Evolutionary conservation across 163 green algal species (phyloP).

Genomic region (Scenedesmus sp.): DNA sequence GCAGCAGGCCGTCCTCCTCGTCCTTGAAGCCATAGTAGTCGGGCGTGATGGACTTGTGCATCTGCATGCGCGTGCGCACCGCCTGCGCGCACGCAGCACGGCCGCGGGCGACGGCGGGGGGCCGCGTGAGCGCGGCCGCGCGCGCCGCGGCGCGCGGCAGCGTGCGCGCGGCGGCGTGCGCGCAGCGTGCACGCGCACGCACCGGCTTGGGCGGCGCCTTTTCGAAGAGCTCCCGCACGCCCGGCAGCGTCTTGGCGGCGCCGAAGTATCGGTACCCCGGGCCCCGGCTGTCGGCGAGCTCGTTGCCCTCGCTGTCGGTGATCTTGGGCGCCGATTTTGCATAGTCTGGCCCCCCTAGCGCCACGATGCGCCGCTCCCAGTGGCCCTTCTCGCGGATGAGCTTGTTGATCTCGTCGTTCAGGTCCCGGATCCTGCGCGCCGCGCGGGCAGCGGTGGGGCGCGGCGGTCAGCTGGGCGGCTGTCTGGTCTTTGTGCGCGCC

Average conservation of each 20-base stretch:
- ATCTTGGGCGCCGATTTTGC: conserved; percentile 80
- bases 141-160: neutral
- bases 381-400: conserved; percentile 98
- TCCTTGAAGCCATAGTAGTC: conserved; percentile 99
- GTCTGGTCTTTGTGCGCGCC: neutral
- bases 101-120: too few species aligned
- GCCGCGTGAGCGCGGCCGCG: neutral
- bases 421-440: conserved; percentile 85
- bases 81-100: too few species aligned
- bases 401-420: conserved; percentile 99
- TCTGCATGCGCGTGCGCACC: conserved; percentile 81
- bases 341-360: conserved; percentile 97
- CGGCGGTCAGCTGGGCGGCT: neutral
- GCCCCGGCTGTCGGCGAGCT: conserved; percentile 41
- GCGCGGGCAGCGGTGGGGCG: neutral
- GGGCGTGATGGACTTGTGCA: conserved; percentile 90
- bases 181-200: too few species aligned
- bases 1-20: conserved; percentile 96
- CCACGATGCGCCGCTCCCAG: conserved; percentile 96
- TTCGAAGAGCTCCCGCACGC: conserved; percentile 98
- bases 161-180: too few species aligned
- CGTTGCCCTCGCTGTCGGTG: conserved; percentile 53
- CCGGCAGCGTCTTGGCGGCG: conserved; percentile 96
- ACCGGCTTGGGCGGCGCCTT: conserved; percentile 74
- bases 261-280: conserved; percentile 93